phyloP scores from a whole-genome alignment of 2,329 filamentous ascomycete genomes.

The Zasmidium cellare region DNA sequence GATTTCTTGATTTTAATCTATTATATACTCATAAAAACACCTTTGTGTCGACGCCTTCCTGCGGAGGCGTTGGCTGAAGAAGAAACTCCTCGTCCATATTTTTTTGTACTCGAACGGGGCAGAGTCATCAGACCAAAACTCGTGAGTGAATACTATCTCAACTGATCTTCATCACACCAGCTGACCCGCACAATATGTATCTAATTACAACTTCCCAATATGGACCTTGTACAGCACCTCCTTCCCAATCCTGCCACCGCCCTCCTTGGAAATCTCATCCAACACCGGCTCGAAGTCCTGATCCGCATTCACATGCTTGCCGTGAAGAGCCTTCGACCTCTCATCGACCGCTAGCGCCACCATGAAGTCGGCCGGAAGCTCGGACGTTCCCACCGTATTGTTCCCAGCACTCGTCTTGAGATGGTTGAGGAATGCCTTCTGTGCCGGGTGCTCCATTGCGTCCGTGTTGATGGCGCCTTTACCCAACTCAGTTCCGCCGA shows the following conservation, averaged over 20 bases:
- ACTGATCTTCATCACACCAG: too few species aligned
- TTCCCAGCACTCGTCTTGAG: not conserved
- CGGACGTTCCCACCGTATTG: not conserved
- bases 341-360: conserved; percentile 22
- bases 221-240: conserved; percentile 21
- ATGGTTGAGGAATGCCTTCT: conserved; percentile 3
- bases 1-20: too few species aligned
- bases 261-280: conserved; percentile 21
- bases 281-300: conserved; percentile 17
- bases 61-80: too few species aligned
- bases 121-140: too few species aligned
- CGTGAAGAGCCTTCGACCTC: conserved; percentile 17
- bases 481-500: conserved; percentile 19
- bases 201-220: conserved; percentile 5
- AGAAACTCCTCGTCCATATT: too few species aligned
- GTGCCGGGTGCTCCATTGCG: conserved; percentile 1
- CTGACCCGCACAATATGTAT: too few species aligned
- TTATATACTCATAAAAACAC: too few species aligned
- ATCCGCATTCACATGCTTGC: conserved; percentile 22
- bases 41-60: too few species aligned
- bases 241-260: conserved; percentile 15
- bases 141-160: too few species aligned
- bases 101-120: too few species aligned
- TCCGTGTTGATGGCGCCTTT: conserved; percentile 19
- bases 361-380: conserved; percentile 16